These are phyloP conservation scores for Nelumbo lutea DNA, from an alignment of 164 flowering plant species.

Conservation along the genomic window DNA sequence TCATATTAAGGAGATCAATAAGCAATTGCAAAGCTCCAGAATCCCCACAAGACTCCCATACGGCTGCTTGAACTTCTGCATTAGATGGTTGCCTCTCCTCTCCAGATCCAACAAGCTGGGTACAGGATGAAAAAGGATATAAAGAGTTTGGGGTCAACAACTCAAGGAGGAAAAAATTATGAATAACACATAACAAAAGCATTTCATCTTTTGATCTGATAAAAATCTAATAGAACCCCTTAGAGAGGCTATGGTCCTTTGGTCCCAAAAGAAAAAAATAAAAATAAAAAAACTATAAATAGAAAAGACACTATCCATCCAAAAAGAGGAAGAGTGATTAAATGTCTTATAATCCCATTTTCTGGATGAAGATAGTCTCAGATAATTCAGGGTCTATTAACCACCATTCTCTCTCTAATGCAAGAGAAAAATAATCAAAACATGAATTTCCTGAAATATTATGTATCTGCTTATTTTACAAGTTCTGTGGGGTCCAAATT, in stretches of 20 bases:
- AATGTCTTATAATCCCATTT: background rate
- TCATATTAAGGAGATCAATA: slow-evolving; percentile 79
- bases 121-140: slow-evolving; percentile 8
- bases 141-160: background rate
- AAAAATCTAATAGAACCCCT: background rate
- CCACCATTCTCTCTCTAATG: too few species aligned
- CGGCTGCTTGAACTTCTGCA: slow-evolving; percentile 75
- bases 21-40: slow-evolving; percentile 92
- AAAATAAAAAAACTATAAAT: too few species aligned
- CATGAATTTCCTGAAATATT: too few species aligned
- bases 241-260: background rate
- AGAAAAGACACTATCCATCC: too few species aligned
- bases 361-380: too few species aligned
- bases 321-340: background rate
- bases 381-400: too few species aligned
- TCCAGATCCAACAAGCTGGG: slow-evolving; percentile 65
- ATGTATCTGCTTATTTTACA: too few species aligned
- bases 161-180: background rate
- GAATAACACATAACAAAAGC: background rate
- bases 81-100: slow-evolving; percentile 70
- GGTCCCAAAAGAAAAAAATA: too few species aligned
- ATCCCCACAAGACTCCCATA: slow-evolving; percentile 98
- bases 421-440: too few species aligned
- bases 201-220: background rate
- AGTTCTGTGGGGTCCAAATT: too few species aligned